phyloP scores from a whole-genome alignment of 169 alveolate genomes.

The Pseudocohnilembus persalinus region DNA sequence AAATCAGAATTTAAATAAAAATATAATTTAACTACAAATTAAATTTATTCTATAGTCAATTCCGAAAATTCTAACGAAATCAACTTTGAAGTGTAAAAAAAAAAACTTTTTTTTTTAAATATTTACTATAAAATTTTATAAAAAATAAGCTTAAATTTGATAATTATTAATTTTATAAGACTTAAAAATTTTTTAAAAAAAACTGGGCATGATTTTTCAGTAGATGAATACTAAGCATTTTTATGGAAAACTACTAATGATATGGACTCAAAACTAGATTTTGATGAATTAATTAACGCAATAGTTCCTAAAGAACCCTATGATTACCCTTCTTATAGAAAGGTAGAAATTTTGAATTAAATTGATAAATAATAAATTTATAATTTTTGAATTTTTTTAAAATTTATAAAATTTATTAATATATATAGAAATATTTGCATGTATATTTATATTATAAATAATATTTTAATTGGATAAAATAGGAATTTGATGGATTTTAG shows the following conservation, averaged over 20 bases:
- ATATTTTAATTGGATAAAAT: no score
- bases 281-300: constrained; percentile 12
- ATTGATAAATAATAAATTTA: no score
- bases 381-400: not conserved
- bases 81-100: constrained; percentile 5
- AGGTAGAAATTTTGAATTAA: not conserved
- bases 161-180: not conserved
- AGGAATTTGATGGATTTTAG: no score
- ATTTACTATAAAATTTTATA: no score
- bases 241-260: constrained; percentile 12
- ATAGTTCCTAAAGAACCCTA: constrained; percentile 20
- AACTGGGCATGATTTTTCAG: not conserved
- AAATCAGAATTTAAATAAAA: not conserved
- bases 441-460: no score
- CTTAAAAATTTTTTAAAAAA: constrained; percentile 5
- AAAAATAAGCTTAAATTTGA: not conserved
- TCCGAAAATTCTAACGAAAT: not conserved
- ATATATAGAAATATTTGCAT: not conserved
- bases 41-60: constrained; percentile 12
- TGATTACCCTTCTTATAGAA: constrained; percentile 10
- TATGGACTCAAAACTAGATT: constrained; percentile 10
- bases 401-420: not conserved
- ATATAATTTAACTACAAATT: not conserved
- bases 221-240: constrained; percentile 18
- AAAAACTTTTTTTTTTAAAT: no score